Evolutionary conservation across 2,329 filamentous ascomycete species (phyloP).

Genomic region (Diplocarpon rosae): DNA sequence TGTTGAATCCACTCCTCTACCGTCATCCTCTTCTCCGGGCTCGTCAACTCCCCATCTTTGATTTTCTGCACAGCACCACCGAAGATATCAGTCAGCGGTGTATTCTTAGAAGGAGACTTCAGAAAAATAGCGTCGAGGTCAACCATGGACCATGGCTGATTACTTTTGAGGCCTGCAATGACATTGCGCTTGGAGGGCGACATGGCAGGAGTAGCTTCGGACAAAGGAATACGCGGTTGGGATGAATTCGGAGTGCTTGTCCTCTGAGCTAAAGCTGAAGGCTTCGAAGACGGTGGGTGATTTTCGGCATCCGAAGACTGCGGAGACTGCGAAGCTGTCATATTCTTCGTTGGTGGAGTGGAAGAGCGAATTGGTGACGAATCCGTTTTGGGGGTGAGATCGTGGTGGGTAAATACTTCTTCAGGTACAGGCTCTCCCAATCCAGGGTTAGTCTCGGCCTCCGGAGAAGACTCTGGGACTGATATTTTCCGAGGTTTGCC

Average conservation of each 20-base stretch:
- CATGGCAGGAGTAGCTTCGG: conserved; percentile 33
- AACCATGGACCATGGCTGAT: conserved; percentile 56
- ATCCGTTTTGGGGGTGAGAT: conserved; percentile 2
- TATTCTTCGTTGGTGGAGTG: conserved; percentile 39
- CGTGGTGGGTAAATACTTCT: background rate
- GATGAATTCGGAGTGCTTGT: conserved; percentile 15
- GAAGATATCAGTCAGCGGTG: conserved; percentile 24
- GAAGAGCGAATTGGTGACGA: conserved; percentile 28
- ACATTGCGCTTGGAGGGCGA: conserved; percentile 53
- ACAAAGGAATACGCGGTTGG: conserved; percentile 37
- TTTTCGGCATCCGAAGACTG: conserved; percentile 77
- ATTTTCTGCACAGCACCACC: conserved; percentile 36
- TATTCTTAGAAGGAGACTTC: conserved; percentile 30
- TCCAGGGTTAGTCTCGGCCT: background rate
- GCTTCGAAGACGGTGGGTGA: conserved; percentile 57
- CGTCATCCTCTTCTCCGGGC: conserved; percentile 76
- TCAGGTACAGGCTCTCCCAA: conserved; percentile 1
- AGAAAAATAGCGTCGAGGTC: conserved; percentile 66
- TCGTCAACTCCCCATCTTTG: conserved; percentile 51
- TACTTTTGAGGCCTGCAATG: conserved; percentile 44
- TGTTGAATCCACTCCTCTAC: conserved; percentile 86
- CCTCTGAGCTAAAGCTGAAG: conserved; percentile 29
- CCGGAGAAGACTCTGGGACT: background rate
- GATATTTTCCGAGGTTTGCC: conserved; percentile 13
- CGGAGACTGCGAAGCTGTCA: conserved; percentile 55